Base-by-base conservation (phyloP, 192 early-diverging fungal species). In the Gamsiella multidivaricata region DNA sequence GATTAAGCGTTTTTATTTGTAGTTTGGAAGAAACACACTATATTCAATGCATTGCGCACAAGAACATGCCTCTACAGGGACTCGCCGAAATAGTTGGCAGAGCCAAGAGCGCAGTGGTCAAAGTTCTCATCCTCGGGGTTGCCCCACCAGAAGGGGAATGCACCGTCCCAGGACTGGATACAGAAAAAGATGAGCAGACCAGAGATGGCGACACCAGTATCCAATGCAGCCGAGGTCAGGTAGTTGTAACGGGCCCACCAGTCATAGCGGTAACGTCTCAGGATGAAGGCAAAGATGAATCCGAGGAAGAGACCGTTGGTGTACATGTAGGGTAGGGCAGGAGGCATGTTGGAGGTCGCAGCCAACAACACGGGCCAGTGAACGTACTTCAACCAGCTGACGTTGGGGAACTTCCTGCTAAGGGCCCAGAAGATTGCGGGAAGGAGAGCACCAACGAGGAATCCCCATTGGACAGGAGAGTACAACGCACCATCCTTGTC, bases 241-340 rank as follows among this genome's bases (percentile, higher is more conserved):
- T 88, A 92, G 74, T 88, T 89, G 76, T 90, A 92, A 63, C 84
- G 83, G 20, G 57, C 46, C 85, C 88, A 89, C 87, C 87, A 87
- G 3, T 58, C 41, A 22, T 82, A 69, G 43, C 68, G 54, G 57
- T 86, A 79, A 41, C 82, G 79, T 67, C 83, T 81, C 14, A 88
- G 33, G 45, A 51, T 69, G 54, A 70, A 87, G 73, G 87, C 82
- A 47, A 82, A 86, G 28, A 91, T 49, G 46, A 83, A 88, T 11
- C 83, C 78, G 25, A 83, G 37, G 4, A 82, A 41, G 22, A 87
- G 69, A 2, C 82, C 80, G 25, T 78, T 82, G 0, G 80, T 55
- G 33, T 83, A 82, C 55, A 82, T 82, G 70, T 82, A 54, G 23
- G 82, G 74, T 4, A 81, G 59, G 43, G 84, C 85, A 42, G 85